Conservation (phyloP, 2,329 filamentous ascomycete species). For the Chaetomium sp. region DNA sequence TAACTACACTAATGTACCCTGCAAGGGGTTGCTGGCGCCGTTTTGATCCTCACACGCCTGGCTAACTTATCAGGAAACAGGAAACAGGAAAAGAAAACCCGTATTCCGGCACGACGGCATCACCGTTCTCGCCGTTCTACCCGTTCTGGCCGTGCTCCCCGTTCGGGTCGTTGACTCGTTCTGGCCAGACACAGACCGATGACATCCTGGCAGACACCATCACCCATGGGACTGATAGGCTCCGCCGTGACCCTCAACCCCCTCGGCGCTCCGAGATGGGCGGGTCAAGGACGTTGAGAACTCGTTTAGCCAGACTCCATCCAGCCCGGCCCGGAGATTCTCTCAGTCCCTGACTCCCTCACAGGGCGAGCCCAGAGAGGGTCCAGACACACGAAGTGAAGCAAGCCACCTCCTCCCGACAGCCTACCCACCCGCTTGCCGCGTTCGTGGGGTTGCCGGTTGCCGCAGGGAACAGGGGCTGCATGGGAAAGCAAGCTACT, state of each 20-base stretch:
- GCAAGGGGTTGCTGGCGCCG: background rate
- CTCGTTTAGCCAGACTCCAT: background rate
- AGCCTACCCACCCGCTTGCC: no score
- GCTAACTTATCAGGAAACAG: no score
- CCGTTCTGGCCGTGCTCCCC: no score
- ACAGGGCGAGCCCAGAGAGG: background rate
- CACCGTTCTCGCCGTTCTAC: no score
- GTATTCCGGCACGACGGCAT: background rate
- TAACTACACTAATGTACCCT: no score
- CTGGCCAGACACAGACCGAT: background rate
- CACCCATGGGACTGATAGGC: slow-evolving; percentile 2
- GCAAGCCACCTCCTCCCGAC: no score
- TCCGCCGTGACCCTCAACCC: background rate
- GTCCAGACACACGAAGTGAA: no score
- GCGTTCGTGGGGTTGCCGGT: slow-evolving; percentile 3
- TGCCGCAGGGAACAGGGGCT: background rate
- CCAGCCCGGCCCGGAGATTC: background rate
- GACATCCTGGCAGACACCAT: slow-evolving; percentile 1
- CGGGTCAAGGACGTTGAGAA: slow-evolving; percentile 5
- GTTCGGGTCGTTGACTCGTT: no score
- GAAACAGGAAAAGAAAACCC: background rate
- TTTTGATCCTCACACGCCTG: background rate
- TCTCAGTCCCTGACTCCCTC: slow-evolving; percentile 1
- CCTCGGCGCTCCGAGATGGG: background rate
- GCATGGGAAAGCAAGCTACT: slow-evolving; percentile 6